Conservation (phyloP, 2,329 filamentous ascomycete genomes). For the Metarhizium anisopliae region DNA sequence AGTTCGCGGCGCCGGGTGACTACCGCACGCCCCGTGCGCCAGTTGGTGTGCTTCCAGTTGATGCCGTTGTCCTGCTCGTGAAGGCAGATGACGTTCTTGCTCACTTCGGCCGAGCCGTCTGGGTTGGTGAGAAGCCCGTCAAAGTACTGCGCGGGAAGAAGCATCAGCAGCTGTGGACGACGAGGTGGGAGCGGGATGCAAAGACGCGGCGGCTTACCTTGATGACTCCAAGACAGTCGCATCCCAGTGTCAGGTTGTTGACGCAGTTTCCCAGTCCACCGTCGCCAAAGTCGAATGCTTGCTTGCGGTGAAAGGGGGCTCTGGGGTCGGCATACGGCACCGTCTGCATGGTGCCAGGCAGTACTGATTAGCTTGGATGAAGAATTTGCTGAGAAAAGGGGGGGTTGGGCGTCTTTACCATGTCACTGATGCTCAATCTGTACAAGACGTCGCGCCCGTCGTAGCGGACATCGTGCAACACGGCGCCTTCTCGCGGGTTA, state of each 20-base stretch:
- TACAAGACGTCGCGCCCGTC: constrained; percentile 48
- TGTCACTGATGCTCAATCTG: constrained; percentile 56
- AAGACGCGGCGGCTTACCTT: constrained; percentile 13
- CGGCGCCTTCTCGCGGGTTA: constrained; percentile 60
- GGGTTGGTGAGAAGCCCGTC: constrained; percentile 22
- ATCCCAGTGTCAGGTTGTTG: constrained; percentile 61
- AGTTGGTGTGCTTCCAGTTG: constrained; percentile 53
- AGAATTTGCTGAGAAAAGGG: too few relatives aligned
- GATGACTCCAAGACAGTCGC: constrained; percentile 59
- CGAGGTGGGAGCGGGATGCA: too few relatives aligned
- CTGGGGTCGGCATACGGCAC: constrained; percentile 57
- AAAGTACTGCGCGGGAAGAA: constrained; percentile 19
- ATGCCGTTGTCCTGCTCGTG: constrained; percentile 38
- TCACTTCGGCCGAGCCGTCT: constrained; percentile 25
- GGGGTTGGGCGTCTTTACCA: constrained; percentile 33
- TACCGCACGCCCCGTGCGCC: constrained; percentile 45
- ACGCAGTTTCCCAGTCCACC: constrained; percentile 56
- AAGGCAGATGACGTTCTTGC: constrained; percentile 32
- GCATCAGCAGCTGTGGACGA: too few relatives aligned
- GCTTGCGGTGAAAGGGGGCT: constrained; percentile 57
- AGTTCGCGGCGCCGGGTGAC: constrained; percentile 46
- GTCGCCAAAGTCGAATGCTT: constrained; percentile 65
- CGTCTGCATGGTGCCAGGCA: constrained; percentile 10
- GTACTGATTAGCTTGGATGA: neutral
- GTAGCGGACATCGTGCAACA: constrained; percentile 60